phyloP scores from a whole-genome alignment of 345 rosid species.

The Camelina hispida region DNA sequence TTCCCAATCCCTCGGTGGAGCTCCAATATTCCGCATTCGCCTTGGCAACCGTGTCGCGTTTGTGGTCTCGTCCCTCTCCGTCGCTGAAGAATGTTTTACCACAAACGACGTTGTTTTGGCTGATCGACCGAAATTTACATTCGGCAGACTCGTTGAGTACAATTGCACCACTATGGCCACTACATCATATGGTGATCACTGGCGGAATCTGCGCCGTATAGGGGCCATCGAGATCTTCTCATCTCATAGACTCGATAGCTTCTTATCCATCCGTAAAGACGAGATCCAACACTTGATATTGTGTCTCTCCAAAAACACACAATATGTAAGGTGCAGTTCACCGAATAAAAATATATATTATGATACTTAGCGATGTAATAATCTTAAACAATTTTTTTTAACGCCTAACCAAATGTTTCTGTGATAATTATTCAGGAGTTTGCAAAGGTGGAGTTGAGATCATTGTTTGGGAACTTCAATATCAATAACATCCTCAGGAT shows the following conservation, averaged over 20 bases:
- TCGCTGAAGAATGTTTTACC: conserved; percentile 45
- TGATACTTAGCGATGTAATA: too few species aligned
- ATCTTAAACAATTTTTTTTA: too few species aligned
- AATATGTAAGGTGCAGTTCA: background rate
- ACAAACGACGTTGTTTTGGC: conserved; percentile 43
- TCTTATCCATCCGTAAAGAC: conserved; percentile 21
- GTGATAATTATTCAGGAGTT: conserved; percentile 1
- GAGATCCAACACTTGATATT: conserved; percentile 29
- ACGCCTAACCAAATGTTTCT: background rate
- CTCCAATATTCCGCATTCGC: conserved; percentile 22
- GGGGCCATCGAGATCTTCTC: conserved; percentile 50
- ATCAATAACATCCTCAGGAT: conserved; percentile 55
- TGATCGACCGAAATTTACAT: conserved; percentile 47
- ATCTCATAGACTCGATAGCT: conserved; percentile 30
- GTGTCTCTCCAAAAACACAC: conserved; percentile 32
- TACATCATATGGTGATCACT: conserved; percentile 55
- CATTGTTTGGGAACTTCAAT: conserved; percentile 10
- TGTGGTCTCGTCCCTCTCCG: conserved; percentile 35
- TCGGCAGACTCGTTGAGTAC: conserved; percentile 48
- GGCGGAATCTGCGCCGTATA: conserved; percentile 57
- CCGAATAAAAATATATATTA: too few species aligned
- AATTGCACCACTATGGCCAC: conserved; percentile 30
- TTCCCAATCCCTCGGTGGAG: conserved; percentile 22
- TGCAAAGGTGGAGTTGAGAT: conserved; percentile 25
- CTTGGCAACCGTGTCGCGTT: conserved; percentile 40